These are phyloP conservation scores for Calonectria hongkongensis DNA, from an alignment of 2,329 filamentous ascomycete species.

Conservation along the genomic window DNA sequence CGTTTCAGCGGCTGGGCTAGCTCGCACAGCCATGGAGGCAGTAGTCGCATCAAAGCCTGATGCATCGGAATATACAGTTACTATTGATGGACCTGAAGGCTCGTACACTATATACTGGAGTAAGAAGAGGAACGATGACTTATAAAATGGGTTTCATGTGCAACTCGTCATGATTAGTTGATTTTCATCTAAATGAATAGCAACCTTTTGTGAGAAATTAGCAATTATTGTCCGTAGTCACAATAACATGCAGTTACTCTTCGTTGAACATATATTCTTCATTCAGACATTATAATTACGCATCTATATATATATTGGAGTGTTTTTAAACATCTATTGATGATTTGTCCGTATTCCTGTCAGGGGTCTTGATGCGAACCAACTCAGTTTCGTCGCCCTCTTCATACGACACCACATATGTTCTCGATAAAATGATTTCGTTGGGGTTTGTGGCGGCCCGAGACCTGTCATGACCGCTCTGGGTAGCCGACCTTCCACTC, in stretches of 20 bases:
- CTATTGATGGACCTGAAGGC: no score
- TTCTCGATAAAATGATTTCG: constrained; percentile 16
- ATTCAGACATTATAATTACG: constrained; percentile 9
- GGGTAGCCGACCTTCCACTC: background rate
- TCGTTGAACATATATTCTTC: background rate
- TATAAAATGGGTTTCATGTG: no score
- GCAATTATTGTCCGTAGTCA: background rate
- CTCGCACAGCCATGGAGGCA: no score
- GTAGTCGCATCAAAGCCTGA: no score
- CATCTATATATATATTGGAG: background rate
- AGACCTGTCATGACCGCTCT: background rate
- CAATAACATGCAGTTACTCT: background rate
- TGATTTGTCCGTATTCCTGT: background rate
- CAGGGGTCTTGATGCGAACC: background rate
- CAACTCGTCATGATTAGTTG: no score
- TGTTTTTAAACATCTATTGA: background rate
- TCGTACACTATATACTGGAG: no score
- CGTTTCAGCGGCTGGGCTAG: no score
- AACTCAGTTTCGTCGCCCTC: constrained; percentile 8
- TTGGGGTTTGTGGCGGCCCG: background rate
- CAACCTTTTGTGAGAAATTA: no score
- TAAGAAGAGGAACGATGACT: background rate
- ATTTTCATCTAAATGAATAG: no score
- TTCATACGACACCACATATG: constrained; percentile 4
- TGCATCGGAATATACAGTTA: no score